Evolutionary conservation across 179 eudicot genomes (phyloP).

Genomic region (Spinacia oleracea): DNA sequence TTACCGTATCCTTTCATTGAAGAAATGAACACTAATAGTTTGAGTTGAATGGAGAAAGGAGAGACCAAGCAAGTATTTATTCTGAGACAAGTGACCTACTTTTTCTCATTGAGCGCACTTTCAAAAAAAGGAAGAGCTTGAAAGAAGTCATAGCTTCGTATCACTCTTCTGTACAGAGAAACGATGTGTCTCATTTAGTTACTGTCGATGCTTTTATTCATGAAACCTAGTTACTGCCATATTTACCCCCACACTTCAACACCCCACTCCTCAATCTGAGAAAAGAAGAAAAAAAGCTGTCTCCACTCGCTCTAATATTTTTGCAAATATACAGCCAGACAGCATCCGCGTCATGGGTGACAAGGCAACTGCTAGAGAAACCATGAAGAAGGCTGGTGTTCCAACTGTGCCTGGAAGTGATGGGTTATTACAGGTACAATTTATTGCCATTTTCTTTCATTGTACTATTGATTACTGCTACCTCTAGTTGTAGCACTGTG

Average conservation of each 20-base stretch:
- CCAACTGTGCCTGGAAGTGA: slow-evolving; percentile 99
- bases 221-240: not conserved
- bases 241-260: not conserved
- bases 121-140: not conserved
- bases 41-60: not conserved
- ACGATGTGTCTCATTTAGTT: not conserved
- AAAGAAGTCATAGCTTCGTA: not conserved
- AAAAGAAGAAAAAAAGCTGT: not conserved
- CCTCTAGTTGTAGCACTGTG: not conserved
- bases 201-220: not conserved
- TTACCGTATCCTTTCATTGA: not conserved
- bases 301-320: not conserved
- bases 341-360: slow-evolving; percentile 99
- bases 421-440: slow-evolving; percentile 73
- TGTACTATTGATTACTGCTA: not conserved
- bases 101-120: not conserved
- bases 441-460: not conserved
- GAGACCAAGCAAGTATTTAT: not conserved
- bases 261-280: not conserved
- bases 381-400: slow-evolving; percentile 99
- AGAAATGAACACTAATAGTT: not conserved
- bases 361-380: slow-evolving; percentile 93
- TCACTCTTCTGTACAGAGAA: not conserved
- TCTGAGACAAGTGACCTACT: not conserved
- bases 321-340: slow-evolving; percentile 66